Conservation (phyloP, 768 basidiomycete species). For the Macrolepiota albuminosa region DNA sequence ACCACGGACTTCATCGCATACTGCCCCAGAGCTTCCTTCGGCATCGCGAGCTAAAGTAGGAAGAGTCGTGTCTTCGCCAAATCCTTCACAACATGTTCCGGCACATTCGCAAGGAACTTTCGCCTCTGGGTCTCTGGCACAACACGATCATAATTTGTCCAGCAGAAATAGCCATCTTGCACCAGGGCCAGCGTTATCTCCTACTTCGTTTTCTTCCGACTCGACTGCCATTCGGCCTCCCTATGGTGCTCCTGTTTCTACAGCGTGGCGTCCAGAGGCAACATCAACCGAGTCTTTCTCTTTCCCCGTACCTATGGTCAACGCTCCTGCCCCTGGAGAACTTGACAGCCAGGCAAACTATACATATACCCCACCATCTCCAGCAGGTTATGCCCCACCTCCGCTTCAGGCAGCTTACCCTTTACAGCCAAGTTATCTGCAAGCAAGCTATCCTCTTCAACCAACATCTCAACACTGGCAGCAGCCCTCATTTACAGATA, state of each 20-base stretch:
- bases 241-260: not conserved
- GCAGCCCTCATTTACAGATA: conserved; percentile 11
- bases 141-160: not conserved
- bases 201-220: not conserved
- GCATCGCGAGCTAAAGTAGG: conserved; percentile 35
- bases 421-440: not conserved
- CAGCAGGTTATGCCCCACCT: not conserved
- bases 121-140: not conserved
- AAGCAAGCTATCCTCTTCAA: not conserved
- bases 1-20: conserved; percentile 11
- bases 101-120: conserved; percentile 8
- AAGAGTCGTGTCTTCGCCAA: conserved; percentile 5
- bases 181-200: not conserved
- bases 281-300: conserved; percentile 7
- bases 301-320: conserved; percentile 28
- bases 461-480: conserved; percentile 10
- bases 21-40: conserved; percentile 27
- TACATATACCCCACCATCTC: not conserved
- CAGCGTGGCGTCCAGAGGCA: not conserved
- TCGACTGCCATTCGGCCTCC: not conserved
- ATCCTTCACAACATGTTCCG: conserved; percentile 1
- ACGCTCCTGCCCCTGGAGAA: not conserved
- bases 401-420: not conserved
- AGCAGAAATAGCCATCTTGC: not conserved
- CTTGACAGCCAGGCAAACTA: not conserved